Percentiles rank a stretch among this genome's conserved stretches.
phyloP scores from a whole-genome alignment of 306 rosid genomes.

The Ormosia emarginata region DNA sequence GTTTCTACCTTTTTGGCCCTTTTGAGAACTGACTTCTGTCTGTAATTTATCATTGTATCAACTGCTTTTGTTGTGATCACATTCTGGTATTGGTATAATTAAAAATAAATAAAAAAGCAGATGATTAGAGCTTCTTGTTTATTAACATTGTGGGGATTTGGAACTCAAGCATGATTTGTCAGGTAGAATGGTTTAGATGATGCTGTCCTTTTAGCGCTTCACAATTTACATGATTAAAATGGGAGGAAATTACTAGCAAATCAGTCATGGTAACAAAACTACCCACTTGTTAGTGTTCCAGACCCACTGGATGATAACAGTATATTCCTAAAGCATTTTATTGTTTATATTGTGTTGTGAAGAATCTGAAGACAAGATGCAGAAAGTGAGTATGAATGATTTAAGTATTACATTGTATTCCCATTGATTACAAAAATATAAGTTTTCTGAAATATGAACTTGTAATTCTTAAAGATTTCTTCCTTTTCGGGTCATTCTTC shows the following conservation, averaged over 20 bases:
- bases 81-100: background rate
- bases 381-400: background rate
- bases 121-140: background rate
- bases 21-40: background rate
- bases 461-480: background rate
- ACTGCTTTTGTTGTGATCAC: background rate
- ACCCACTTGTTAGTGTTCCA: background rate
- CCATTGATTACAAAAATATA: background rate
- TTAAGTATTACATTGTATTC: background rate
- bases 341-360: slow-evolving; percentile 5
- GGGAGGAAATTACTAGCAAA: background rate
- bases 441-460: background rate
- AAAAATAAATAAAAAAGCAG: background rate
- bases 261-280: background rate
- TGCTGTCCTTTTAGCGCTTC: background rate
- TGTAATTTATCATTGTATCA: background rate
- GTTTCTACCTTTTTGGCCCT: background rate
- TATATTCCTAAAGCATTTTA: slow-evolving; percentile 6
- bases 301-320: background rate
- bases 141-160: background rate
- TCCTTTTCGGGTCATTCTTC: background rate
- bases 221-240: background rate
- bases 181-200: background rate
- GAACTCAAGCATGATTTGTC: background rate
- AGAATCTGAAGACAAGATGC: background rate